These are phyloP conservation scores for Pulveroboletus sp. DNA, from an alignment of 768 basidiomycete species.

Conservation along the genomic window DNA sequence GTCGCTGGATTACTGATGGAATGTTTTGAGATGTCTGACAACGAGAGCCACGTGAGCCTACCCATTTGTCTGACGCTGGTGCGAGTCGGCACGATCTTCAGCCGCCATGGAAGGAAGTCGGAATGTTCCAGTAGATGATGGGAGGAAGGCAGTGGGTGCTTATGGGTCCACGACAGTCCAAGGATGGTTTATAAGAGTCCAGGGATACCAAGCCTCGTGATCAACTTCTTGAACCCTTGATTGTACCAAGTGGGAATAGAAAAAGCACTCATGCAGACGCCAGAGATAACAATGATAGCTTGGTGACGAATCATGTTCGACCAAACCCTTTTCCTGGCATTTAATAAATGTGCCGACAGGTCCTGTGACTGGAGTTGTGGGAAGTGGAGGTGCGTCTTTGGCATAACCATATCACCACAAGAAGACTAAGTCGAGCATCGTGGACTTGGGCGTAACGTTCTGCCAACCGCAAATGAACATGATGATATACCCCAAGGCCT, in stretches of 20 bases:
- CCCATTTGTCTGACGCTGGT: not conserved
- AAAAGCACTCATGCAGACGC: conserved; percentile 4
- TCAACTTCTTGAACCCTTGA: conserved; percentile 6
- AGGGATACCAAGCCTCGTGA: conserved; percentile 4
- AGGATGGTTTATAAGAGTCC: conserved; percentile 14
- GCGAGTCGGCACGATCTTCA: not conserved
- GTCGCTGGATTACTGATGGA: not conserved
- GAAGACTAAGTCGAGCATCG: not conserved
- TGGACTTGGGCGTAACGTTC: not conserved
- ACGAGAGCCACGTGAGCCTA: not conserved
- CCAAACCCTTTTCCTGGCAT: not conserved
- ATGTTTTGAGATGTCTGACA: not conserved
- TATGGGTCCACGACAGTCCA: not conserved
- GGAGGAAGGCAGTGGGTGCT: not conserved
- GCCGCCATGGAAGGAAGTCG: conserved; percentile 6
- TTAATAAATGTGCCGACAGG: not conserved
- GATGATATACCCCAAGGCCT: too few relatives aligned
- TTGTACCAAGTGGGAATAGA: conserved; percentile 2
- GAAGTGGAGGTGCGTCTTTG: not conserved
- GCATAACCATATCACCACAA: not conserved
- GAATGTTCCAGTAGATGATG: conserved; percentile 37
- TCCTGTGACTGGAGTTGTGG: not conserved
- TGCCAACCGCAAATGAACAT: too few relatives aligned
- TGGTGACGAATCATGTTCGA: not conserved
- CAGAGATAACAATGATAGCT: conserved; percentile 15